These are phyloP conservation scores for Vinca minor DNA, from an alignment of 257 asterid species.

Conservation along the genomic window DNA sequence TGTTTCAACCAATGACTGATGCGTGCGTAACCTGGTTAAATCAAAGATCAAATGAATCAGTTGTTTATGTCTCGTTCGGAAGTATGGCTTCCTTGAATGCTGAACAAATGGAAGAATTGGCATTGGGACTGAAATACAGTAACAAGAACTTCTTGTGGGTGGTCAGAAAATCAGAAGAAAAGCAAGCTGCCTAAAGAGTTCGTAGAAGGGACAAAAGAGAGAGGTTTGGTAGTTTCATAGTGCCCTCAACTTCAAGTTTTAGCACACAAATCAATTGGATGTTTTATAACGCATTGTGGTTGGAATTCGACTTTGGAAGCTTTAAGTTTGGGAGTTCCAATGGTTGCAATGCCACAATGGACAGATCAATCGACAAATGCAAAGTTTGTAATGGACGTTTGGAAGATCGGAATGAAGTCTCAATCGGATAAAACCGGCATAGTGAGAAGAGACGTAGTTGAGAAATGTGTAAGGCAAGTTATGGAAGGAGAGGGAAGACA, in stretches of 20 bases:
- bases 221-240: conserved; percentile 46
- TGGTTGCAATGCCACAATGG: conserved; percentile 58
- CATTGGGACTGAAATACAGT: conserved; percentile 19
- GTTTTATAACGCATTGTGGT: conserved; percentile 57
- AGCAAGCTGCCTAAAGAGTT: conserved; percentile 27
- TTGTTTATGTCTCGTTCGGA: conserved; percentile 47
- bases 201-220: conserved; percentile 6
- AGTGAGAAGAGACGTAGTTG: conserved; percentile 36
- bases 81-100: conserved; percentile 40
- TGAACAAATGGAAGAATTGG: conserved; percentile 43
- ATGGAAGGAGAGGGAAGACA: conserved; percentile 33
- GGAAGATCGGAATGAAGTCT: conserved; percentile 42
- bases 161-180: conserved; percentile 34
- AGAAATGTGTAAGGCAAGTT: conserved; percentile 34
- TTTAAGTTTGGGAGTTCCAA: conserved; percentile 42
- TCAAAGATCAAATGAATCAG: conserved; percentile 33
- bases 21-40: conserved; percentile 31
- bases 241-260: conserved; percentile 48
- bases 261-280: conserved; percentile 38
- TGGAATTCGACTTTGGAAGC: conserved; percentile 65
- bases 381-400: conserved; percentile 41
- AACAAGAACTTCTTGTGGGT: conserved; percentile 41
- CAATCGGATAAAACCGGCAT: conserved; percentile 43
- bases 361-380: conserved; percentile 54
- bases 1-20: conserved; percentile 12